phyloP scores from a whole-genome alignment of 2,329 filamentous ascomycete species.

The Cercospora zeina region DNA sequence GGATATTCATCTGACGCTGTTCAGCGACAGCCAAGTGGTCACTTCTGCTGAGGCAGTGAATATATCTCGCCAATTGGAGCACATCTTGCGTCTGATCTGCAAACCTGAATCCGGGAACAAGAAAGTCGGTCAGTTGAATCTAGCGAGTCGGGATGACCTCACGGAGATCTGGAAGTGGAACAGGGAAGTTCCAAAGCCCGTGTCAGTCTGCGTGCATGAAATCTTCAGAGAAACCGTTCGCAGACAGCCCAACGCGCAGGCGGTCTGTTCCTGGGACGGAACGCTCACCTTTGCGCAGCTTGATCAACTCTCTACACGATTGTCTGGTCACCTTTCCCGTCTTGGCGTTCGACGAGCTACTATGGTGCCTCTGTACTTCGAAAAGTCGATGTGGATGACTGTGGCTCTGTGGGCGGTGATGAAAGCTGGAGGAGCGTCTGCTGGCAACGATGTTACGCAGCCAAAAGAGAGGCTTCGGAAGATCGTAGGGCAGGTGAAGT shows the following conservation, averaged over 20 bases:
- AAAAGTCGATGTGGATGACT: slow-evolving; percentile 37
- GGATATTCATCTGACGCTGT: background rate
- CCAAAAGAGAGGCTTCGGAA: slow-evolving; percentile 13
- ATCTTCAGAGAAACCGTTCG: background rate
- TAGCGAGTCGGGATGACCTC: background rate
- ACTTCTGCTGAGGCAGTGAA: background rate
- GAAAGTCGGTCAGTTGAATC: background rate
- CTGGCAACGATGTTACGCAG: slow-evolving; percentile 41
- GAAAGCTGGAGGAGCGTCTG: slow-evolving; percentile 43
- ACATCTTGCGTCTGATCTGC: slow-evolving; percentile 2
- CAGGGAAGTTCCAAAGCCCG: background rate
- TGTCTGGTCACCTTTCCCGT: background rate
- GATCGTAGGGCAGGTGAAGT: background rate
- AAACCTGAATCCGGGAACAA: background rate
- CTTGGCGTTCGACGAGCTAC: background rate
- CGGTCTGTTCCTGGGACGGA: background rate
- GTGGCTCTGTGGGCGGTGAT: slow-evolving; percentile 44
- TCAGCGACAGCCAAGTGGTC: slow-evolving; percentile 1
- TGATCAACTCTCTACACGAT: background rate
- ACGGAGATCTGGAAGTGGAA: background rate
- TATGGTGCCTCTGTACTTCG: background rate
- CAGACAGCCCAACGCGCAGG: background rate
- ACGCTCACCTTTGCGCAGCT: background rate
- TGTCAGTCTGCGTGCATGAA: background rate
- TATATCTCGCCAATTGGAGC: background rate